Evolutionary conservation across 805 yeast species (phyloP), one percentile per base, ranked within the genome.

Genomic region (Candida hispaniensis): DNA sequence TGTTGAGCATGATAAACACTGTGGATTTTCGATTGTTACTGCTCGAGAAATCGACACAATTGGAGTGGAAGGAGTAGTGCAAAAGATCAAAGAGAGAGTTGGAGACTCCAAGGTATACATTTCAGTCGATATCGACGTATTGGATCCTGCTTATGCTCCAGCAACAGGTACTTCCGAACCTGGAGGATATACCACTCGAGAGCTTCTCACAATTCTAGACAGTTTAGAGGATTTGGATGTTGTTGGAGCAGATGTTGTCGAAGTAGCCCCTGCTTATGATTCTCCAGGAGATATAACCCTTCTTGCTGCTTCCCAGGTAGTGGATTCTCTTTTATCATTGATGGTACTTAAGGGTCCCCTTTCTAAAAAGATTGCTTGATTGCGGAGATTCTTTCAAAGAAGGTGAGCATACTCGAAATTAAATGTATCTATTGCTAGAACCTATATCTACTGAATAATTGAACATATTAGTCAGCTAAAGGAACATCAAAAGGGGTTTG

Each of bases 101-200:
- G 69, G 73, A 13, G 63, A 68, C 34, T 59, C 69, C 9, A 96
- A 97, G 30, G 68, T 91, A 43, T 94, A 88, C 63, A 60, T 91
- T 45, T 78, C 93, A 14, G 88, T 86, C 55, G 98, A 88, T 54
- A 96, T 88, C 26, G 98, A 88, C 59, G 96, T 96, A 22, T 76
- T 91, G 38, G 98, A 88, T 58, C 97, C 97, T 26, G 68, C 74
- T 42, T 85, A 66, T 54, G 95, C 91, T 9, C 96, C 95, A 14
- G 94, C 96, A 23, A 88, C 98, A 1, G 98, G 98, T 35, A 91
- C 98, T 1, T 86, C 96, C 23, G 98, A 91, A 11, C 76, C 94
- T 54, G 97, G 97, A 45, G 98, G 98, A 3, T 65, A 91, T 45
- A 77, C 95, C 5, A 68, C 86, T 56, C 73, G 98, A 61, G 98